Base-by-base conservation (phyloP, 1,284 basidiomycete species). In the Fomitopsis pinicola region DNA sequence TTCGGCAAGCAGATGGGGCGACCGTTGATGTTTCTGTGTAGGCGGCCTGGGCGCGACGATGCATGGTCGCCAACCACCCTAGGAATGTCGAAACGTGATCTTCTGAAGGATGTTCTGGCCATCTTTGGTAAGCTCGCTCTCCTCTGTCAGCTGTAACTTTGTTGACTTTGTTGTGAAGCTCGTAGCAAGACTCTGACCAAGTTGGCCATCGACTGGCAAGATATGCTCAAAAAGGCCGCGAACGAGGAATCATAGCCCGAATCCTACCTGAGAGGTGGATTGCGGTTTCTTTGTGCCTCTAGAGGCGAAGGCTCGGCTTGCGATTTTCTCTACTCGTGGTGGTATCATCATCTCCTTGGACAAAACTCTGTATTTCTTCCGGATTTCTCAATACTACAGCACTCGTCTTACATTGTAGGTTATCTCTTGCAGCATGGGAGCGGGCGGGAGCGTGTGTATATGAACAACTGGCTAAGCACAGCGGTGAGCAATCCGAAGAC, bases 131-230 rank as follows among this genome's bases (percentile, higher is more conserved):
- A 60, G 83, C 73, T 5, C 46, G 10, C 28, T 14, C 33, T 58
- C 48, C 40, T 63, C 67, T 10, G 63, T 59, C 14, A 19, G 19
- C 9, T 14, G 26, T 48, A 33, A 30, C 17, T 14, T 10, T 5
- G 36, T 36, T 46, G 28, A 53, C 46, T 14, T 40, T 3, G 2
- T 19, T 17, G 22, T 54, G 22, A 67, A 94, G 92, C 81, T 40
- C 81, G 83, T 59, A 91, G 88, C 72, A 89, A 89, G 71, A 87
- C 86, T 0, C 72, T 93, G 60, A 80, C 84, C 10, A 87, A 88
- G 67, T 77, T 93, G 26, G 91, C 86, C 5, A 72, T 83, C 64
- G 89, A 92, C 66, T 94, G 90, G 87, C 88, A 92, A 72, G 91
- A 92, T 62, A 78, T 81, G 40, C 71, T 93, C 64, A 89, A 85